phyloP scores from a whole-genome alignment of 805 yeast species.

The Metschnikowia corniflorae region DNA sequence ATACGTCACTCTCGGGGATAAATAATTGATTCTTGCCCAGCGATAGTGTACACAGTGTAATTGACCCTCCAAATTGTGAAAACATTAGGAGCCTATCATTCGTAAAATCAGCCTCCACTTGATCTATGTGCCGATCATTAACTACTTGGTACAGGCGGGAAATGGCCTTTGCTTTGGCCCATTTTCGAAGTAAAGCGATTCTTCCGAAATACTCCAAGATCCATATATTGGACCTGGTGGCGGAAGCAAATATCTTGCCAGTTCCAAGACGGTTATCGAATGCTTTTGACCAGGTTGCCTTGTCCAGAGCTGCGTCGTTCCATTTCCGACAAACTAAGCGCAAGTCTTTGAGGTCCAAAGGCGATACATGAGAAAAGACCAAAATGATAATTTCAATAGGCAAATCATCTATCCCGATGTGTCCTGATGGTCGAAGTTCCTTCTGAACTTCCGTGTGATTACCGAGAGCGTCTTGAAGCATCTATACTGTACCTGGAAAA shows the following conservation, averaged over 20 bases:
- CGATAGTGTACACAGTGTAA: slow-evolving; percentile 28
- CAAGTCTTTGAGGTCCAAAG: slow-evolving; percentile 37
- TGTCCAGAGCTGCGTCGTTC: slow-evolving; percentile 43
- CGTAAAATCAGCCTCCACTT: slow-evolving; percentile 24
- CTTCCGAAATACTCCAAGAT: slow-evolving; percentile 44
- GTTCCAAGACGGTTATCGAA: slow-evolving; percentile 40
- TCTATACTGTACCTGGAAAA: too few species aligned
- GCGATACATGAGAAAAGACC: slow-evolving; percentile 45
- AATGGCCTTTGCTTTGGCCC: slow-evolving; percentile 36
- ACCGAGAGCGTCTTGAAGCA: slow-evolving; percentile 23
- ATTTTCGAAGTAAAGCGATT: slow-evolving; percentile 28
- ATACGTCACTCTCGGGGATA: slow-evolving; percentile 30
- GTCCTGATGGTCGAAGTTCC: neutral
- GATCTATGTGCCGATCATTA: slow-evolving; percentile 24
- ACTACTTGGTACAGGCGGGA: slow-evolving; percentile 29
- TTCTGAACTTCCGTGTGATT: slow-evolving; percentile 15
- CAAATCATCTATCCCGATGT: slow-evolving; percentile 28
- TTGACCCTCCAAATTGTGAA: slow-evolving; percentile 25
- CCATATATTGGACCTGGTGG: slow-evolving; percentile 45
- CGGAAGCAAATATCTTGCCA: slow-evolving; percentile 38
- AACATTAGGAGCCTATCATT: slow-evolving; percentile 27
- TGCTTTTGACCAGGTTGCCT: slow-evolving; percentile 46
- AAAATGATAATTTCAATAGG: slow-evolving; percentile 47
- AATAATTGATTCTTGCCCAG: slow-evolving; percentile 38
- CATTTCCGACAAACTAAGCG: slow-evolving; percentile 48